Percentiles rank a stretch among this genome's conserved stretches.
Evolutionary conservation across 2,329 filamentous ascomycete species (phyloP).

Genomic region (Ampelomyces quisqualis): DNA sequence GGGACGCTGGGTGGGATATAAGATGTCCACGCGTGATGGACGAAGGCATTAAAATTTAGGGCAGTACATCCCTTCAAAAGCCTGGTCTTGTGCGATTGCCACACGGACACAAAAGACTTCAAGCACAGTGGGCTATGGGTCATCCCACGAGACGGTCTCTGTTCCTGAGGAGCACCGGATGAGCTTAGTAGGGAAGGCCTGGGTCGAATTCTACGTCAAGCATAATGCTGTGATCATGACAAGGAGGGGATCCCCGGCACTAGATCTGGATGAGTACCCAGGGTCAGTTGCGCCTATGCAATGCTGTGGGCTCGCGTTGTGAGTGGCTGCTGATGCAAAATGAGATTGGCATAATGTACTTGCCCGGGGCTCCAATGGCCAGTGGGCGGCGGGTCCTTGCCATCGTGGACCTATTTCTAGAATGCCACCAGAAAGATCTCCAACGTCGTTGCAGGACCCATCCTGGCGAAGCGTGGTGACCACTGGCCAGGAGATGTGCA

Average conservation of each 20-base stretch:
- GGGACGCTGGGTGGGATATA: slow-evolving; percentile 44
- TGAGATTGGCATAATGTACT: slow-evolving; percentile 38
- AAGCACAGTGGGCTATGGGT: slow-evolving; percentile 43
- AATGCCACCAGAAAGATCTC: slow-evolving; percentile 46
- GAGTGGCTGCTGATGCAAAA: slow-evolving; percentile 46
- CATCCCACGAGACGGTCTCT: slow-evolving; percentile 46
- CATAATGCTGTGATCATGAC: slow-evolving; percentile 50
- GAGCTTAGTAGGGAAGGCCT: slow-evolving; percentile 47
- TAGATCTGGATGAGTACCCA: slow-evolving; percentile 42
- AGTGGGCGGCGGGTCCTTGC: slow-evolving; percentile 29
- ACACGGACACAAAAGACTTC: slow-evolving; percentile 44
- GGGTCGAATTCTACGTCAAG: slow-evolving; percentile 47
- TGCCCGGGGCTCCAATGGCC: slow-evolving; percentile 33
- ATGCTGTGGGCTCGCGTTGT: slow-evolving; percentile 42
- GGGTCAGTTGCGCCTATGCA: slow-evolving; percentile 38
- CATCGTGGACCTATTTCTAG: slow-evolving; percentile 45
- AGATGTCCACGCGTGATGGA: slow-evolving; percentile 39
- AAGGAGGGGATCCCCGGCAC: slow-evolving; percentile 40
- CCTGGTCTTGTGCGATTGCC: slow-evolving; percentile 46
- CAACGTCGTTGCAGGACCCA: slow-evolving; percentile 44
- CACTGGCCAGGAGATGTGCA: slow-evolving; percentile 42
- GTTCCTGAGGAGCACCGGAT: slow-evolving; percentile 47
- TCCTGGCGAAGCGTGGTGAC: slow-evolving; percentile 40
- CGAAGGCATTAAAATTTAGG: slow-evolving; percentile 45
- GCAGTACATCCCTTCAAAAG: slow-evolving; percentile 39